Evolutionary conservation across 352 stramenopile species (phyloP), one percentile per base, ranked within the genome.

Genomic region (Phytophthora ohioensis): DNA sequence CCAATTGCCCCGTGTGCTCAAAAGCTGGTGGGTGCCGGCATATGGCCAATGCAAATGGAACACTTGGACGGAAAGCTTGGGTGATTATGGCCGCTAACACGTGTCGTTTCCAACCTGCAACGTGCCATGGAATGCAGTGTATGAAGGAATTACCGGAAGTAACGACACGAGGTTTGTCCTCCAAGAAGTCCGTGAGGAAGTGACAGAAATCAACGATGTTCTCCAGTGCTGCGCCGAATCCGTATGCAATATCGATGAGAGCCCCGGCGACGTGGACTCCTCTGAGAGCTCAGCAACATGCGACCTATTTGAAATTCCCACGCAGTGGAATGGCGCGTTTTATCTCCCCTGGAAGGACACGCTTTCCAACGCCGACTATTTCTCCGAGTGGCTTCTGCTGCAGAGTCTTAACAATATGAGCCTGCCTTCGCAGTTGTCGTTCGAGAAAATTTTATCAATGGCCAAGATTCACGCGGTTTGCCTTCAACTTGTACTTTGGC

Each of bases 381-480:
- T 94, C 54, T 88, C 87, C 13, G 87, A 94, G 64, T 92, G 84
- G 76, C 75, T 91, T 51, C 69, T 91, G 60, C 72, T 92, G 13
- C 83, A 91, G 48, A 85, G 76, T 41, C 80, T 94, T 21, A 94
- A 94, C 75, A 92, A 92, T 67, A 94, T 94, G 87, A 84, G 78
- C 32, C 64, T 94, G 13, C 84, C 87, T 2, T 52, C 58, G n/a
- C 61, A 56, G n/a, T 60, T 92, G 41, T 80, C 76, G 5, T 90
- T 94, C 53, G 70, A 88, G 35, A 89, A 90, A 61, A 69, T 94
- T 2, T 64, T 91, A 48, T 69, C 74, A 0, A 55, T 94, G 8
- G 73, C 83, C 17, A 80, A 67, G 41, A 71, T 94, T 9, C 87
- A 94, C 66, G 81, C 90, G 75, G 82, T 88, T 65, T 45, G 31